These are phyloP conservation scores for Suhomyces sp. DNA, from an alignment of 805 yeast species.

Conservation along the genomic window DNA sequence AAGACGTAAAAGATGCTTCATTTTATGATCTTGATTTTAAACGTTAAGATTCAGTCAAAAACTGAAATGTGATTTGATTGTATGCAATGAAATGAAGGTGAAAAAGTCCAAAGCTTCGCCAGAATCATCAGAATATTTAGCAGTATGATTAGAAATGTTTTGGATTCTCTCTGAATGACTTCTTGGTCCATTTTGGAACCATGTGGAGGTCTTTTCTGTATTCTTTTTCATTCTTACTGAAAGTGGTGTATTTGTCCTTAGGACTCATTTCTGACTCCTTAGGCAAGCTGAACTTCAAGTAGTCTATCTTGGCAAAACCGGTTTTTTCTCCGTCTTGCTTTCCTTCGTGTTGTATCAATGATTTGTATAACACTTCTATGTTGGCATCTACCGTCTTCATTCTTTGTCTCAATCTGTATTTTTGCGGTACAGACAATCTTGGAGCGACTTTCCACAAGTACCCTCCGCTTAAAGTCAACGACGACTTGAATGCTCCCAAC, in stretches of 20 bases:
- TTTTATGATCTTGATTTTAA: too few species aligned
- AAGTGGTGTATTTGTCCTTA: slow-evolving; percentile 83
- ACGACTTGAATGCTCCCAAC: slow-evolving; percentile 73
- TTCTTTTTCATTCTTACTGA: slow-evolving; percentile 66
- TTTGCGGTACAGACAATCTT: slow-evolving; percentile 70
- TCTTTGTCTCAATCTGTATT: slow-evolving; percentile 80
- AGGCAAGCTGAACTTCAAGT: slow-evolving; percentile 52
- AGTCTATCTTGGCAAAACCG: slow-evolving; percentile 37
- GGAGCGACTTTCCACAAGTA: slow-evolving; percentile 62
- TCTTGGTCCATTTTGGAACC: slow-evolving; percentile 90
- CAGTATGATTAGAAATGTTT: slow-evolving; percentile 53
- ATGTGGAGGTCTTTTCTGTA: slow-evolving; percentile 88
- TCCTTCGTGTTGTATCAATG: slow-evolving; percentile 20
- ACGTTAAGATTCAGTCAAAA: too few species aligned
- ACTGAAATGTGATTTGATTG: too few species aligned
- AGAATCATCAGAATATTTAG: too few species aligned
- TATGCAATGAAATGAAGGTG: too few species aligned
- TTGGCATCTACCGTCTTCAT: slow-evolving; percentile 79
- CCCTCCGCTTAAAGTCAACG: slow-evolving; percentile 64
- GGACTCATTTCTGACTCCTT: slow-evolving; percentile 79
- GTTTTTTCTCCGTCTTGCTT: slow-evolving; percentile 31
- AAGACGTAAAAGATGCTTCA: too few species aligned
- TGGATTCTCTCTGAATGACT: slow-evolving; percentile 79
- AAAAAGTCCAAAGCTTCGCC: too few species aligned
- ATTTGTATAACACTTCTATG: slow-evolving; percentile 58